A percentile compares a stretch with the other conserved stretches of the same genome.
Conservation (phyloP, 192 early-diverging fungal species). For the Coemansia reversa region DNA sequence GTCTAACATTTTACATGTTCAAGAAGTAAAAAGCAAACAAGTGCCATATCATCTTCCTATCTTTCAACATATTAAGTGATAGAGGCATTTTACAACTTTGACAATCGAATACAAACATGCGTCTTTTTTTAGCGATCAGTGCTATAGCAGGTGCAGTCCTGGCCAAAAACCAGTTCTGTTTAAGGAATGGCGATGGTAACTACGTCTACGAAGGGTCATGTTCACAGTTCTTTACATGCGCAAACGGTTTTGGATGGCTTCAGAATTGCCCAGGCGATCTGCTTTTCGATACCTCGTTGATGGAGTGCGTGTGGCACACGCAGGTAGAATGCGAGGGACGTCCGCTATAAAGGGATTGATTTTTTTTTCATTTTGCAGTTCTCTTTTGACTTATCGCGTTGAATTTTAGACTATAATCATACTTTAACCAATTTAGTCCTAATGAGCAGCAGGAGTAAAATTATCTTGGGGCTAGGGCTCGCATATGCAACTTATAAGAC, state of each 20-base stretch:
- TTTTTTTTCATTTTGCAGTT: neutral
- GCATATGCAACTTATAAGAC: slow-evolving; percentile 23
- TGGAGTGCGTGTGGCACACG: slow-evolving; percentile 36
- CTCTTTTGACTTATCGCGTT: neutral
- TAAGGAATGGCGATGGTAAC: slow-evolving; percentile 35
- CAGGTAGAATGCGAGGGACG: slow-evolving; percentile 35
- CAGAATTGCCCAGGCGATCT: slow-evolving; percentile 39
- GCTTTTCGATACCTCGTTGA: slow-evolving; percentile 33
- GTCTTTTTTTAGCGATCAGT: neutral
- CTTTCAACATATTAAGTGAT: neutral
- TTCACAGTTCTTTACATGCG: slow-evolving; percentile 40
- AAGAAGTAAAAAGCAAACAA: too few relatives aligned
- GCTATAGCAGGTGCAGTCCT: neutral
- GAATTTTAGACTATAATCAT: neutral
- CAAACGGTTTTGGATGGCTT: slow-evolving; percentile 46
- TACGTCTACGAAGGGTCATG: slow-evolving; percentile 33
- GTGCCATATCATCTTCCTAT: too few relatives aligned
- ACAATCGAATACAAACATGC: slow-evolving; percentile 7
- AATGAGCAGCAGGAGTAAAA: neutral
- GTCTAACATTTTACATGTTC: too few relatives aligned
- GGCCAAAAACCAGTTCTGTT: slow-evolving; percentile 36
- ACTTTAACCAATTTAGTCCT: neutral
- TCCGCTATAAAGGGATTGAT: neutral
- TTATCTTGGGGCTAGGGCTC: neutral
- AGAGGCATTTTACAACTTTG: neutral